Percentiles rank a stretch among this genome's conserved stretches.
These are phyloP conservation scores for Marasmius fiardii DNA, from an alignment of 1,284 basidiomycete species.

Conservation along the genomic window DNA sequence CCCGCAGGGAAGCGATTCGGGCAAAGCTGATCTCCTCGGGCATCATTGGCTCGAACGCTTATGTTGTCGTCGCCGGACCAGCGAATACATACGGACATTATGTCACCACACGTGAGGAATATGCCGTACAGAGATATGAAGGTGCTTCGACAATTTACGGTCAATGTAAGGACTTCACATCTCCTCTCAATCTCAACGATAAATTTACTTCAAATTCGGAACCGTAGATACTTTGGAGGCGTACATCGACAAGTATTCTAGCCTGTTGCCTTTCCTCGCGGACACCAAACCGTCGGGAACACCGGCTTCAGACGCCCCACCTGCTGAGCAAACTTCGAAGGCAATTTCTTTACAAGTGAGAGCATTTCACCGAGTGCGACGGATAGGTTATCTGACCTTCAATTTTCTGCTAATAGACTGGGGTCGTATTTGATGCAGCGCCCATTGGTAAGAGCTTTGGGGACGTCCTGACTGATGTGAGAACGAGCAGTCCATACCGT, in stretches of 20 bases:
- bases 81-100: conserved; percentile 82
- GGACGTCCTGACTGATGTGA: conserved; percentile 60
- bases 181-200: background rate
- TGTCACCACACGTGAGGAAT: conserved; percentile 74
- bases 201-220: background rate
- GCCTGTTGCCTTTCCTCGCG: conserved; percentile 59
- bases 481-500: conserved; percentile 43
- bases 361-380: conserved; percentile 8
- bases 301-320: conserved; percentile 59
- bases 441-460: conserved; percentile 64
- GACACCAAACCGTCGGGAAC: conserved; percentile 39
- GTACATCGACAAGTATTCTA: conserved; percentile 75
- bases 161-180: conserved; percentile 47
- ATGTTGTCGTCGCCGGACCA: conserved; percentile 76
- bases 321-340: conserved; percentile 60
- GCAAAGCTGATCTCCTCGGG: conserved; percentile 59
- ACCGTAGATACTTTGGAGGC: conserved; percentile 66
- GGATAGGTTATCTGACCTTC: background rate
- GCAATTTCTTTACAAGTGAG: conserved; percentile 66
- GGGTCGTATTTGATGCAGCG: conserved; percentile 58
- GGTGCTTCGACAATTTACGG: conserved; percentile 82
- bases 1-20: conserved; percentile 57
- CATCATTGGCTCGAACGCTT: conserved; percentile 61
- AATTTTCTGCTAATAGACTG: conserved; percentile 36
- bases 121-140: conserved; percentile 76